phyloP scores from a whole-genome alignment of 2,329 filamentous ascomycete species.

The Xylaria digitata region DNA sequence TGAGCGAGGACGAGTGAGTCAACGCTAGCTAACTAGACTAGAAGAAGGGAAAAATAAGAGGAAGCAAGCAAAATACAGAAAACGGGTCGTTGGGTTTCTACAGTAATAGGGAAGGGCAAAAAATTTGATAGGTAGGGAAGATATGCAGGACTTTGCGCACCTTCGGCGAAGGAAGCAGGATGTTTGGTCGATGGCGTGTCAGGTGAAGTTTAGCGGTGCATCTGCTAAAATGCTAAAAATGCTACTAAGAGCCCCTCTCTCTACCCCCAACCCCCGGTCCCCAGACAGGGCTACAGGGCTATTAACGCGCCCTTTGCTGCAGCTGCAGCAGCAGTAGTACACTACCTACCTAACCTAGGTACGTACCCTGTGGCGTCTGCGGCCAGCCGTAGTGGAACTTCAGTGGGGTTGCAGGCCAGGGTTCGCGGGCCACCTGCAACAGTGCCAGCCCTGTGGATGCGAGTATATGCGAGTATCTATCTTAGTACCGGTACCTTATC shows the following conservation, averaged over 20 bases:
- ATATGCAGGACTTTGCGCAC: conserved; percentile 40
- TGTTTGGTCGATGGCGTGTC: conserved; percentile 29
- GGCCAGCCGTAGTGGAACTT: conserved; percentile 34
- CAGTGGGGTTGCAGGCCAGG: conserved; percentile 17
- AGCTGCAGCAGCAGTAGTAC: too few relatives aligned
- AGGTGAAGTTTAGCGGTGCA: conserved; percentile 37
- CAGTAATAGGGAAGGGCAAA: conserved; percentile 9
- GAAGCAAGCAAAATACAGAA: conserved; percentile 2
- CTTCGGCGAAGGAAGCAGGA: conserved; percentile 41
- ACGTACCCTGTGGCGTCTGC: conserved; percentile 29
- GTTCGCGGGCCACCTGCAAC: conserved; percentile 25
- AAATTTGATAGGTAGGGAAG: conserved; percentile 35
- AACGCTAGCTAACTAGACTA: conserved; percentile 29
- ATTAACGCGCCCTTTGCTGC: too few relatives aligned
- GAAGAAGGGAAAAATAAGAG: conserved; percentile 2
- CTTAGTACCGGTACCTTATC: too few relatives aligned
- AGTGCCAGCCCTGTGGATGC: conserved; percentile 33
- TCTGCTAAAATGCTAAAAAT: background rate
- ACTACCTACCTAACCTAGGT: background rate
- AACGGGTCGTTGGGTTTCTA: conserved; percentile 9
- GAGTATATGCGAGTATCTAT: too few relatives aligned
- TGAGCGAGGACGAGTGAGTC: conserved; percentile 30
- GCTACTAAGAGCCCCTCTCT: background rate
- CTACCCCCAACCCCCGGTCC: background rate
- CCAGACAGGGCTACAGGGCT: background rate